Percentiles rank a stretch among this genome's conserved stretches.
Conservation (phyloP, 108 stramenopile species). For the Nitzschia sp. region DNA sequence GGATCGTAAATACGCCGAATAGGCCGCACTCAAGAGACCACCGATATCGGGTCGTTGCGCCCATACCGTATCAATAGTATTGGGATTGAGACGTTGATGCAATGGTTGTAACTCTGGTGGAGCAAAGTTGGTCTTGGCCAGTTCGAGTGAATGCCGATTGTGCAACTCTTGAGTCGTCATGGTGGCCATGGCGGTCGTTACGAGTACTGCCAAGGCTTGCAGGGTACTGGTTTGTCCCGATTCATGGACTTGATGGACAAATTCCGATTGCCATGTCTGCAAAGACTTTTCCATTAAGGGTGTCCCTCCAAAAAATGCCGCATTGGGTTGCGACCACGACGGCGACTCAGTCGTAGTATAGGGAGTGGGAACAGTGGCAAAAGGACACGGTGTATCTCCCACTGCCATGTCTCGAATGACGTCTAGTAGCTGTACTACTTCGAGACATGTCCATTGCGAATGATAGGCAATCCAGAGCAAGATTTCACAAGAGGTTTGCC, state of each 20-base stretch:
- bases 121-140: too few species aligned
- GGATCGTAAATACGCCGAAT: slow-evolving; percentile 61
- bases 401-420: slow-evolving; percentile 56
- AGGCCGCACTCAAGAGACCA: slow-evolving; percentile 67
- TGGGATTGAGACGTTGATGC: slow-evolving; percentile 49
- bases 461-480: slow-evolving; percentile 81
- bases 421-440: slow-evolving; percentile 66
- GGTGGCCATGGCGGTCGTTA: slow-evolving; percentile 64
- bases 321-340: background rate
- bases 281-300: slow-evolving; percentile 53
- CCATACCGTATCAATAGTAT: slow-evolving; percentile 54
- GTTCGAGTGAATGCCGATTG: slow-evolving; percentile 55
- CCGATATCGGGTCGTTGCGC: slow-evolving; percentile 69
- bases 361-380: slow-evolving; percentile 63
- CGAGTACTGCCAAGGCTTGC: slow-evolving; percentile 51
- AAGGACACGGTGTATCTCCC: slow-evolving; percentile 62
- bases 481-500: slow-evolving; percentile 69
- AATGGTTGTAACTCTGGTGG: slow-evolving; percentile 29
- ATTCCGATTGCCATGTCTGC: slow-evolving; percentile 66
- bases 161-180: slow-evolving; percentile 67
- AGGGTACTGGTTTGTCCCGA: slow-evolving; percentile 61
- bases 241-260: slow-evolving; percentile 50
- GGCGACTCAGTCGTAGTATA: slow-evolving; percentile 21
- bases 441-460: slow-evolving; percentile 62
- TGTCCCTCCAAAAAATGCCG: background rate